Evolutionary conservation across 495 filamentous ascomycete genomes (phyloP).

Genomic region (Annulohypoxylon bovei): DNA sequence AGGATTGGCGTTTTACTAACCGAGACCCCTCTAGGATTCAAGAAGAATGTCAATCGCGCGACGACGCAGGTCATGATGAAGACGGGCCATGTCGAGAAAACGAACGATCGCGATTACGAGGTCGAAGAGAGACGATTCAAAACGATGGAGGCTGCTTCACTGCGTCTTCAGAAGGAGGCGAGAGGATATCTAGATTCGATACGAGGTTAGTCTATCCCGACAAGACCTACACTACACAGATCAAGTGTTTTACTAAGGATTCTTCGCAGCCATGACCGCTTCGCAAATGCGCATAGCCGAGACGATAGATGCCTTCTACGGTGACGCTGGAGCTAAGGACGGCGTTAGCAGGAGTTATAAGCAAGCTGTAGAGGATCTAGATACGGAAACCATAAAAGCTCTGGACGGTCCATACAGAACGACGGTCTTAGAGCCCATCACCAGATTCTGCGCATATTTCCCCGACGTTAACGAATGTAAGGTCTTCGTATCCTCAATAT

Average conservation of each 20-base stretch:
- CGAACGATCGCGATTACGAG: constrained; percentile 97
- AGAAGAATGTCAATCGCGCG: constrained; percentile 98
- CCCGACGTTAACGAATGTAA: constrained; percentile 97
- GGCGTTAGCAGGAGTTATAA: constrained; percentile 97
- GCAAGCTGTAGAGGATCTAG: constrained; percentile 95
- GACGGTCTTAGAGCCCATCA: constrained; percentile 94
- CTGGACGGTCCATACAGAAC: constrained; percentile 97
- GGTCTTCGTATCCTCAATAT: constrained; percentile 31
- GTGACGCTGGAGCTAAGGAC: constrained; percentile 91
- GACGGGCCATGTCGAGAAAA: constrained; percentile 97
- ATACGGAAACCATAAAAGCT: constrained; percentile 98
- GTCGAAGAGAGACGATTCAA: constrained; percentile 96
- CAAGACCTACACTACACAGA: neutral
- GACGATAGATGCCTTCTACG: constrained; percentile 99
- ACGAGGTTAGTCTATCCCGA: constrained; percentile 67
- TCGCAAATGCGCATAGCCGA: constrained; percentile 99
- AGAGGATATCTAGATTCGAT: constrained; percentile 97
- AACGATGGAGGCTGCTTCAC: constrained; percentile 93
- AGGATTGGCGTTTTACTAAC: constrained; percentile 17
- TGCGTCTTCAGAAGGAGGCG: constrained; percentile 93
- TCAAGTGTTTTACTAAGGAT: constrained; percentile 6
- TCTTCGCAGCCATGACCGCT: constrained; percentile 86
- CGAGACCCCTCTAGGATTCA: constrained; percentile 73
- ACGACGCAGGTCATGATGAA: constrained; percentile 99
- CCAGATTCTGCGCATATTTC: constrained; percentile 96